Base-by-base conservation (phyloP, 352 stramenopile genomes). In the Globisporangium heterothallicum region DNA sequence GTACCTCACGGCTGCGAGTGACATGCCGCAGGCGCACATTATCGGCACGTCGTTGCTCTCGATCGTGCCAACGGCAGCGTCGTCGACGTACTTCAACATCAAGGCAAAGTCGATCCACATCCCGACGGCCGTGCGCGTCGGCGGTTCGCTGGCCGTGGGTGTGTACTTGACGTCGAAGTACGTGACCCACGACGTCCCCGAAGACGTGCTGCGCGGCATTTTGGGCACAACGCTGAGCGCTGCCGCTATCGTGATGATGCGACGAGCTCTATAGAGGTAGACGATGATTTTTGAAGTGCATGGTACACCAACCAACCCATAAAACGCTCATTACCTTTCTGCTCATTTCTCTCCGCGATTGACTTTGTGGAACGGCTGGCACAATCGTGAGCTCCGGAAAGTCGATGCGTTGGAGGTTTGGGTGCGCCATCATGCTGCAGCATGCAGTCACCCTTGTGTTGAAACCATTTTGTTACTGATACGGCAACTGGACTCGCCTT, bases 101-200 rank as follows among this genome's bases (percentile, higher is more conserved):
- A 75, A 76, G 42, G 81, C 78, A 49, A 82, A 87, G 53, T 76
- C 80, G 9, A 82, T 94, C 49, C 83, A 94, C 51, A 57, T 94
- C 34, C 83, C 80, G 4, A 88, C 76, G 22, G 78, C 80, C 18
- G 44, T 68, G 10, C 74, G 78, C 8, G 70, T 93, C n/a, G 83
- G 80, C 27, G 78, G 74, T 19, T 70, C 78, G 18, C 58, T 93
- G 19, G 74, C 77, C 25, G 40, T 63, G 43, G 72, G 78, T 10
- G 80, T 91, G 12, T 90, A 84, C 51, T 19, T 83, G 42, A 93
- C 83, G 30, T 93, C 83, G 58, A 88, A 93, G 59, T 93, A 86
- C 56, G 63, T 93, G 19, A 93, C 83, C 2, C 77, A 87, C 43
- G 62, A 89, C 26, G 70, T 93, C 14, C 78, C 78, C 3, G 80